phyloP scores from a whole-genome alignment of 176 grass and related monocot species.

The Eragrostis curvula region DNA sequence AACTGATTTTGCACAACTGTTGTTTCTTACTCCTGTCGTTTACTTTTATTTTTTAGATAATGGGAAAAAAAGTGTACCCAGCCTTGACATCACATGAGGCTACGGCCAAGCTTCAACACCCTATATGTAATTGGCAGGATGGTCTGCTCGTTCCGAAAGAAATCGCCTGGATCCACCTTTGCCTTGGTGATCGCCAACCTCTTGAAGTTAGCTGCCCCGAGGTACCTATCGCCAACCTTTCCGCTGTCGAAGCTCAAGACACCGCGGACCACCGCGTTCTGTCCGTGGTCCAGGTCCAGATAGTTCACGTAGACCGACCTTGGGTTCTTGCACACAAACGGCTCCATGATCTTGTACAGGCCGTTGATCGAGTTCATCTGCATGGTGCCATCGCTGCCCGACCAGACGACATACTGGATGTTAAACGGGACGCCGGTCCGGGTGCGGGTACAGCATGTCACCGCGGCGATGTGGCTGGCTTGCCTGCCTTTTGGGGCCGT shows the following conservation, averaged over 20 bases:
- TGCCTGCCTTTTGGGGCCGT: not conserved
- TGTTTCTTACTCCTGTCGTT: too few relatives aligned
- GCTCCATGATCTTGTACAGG: slow-evolving; percentile 38
- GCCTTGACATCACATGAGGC: too few relatives aligned
- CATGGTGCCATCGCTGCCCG: not conserved
- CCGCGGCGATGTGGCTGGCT: not conserved
- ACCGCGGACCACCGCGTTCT: slow-evolving; percentile 37
- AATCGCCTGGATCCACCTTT: slow-evolving; percentile 45
- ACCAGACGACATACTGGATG: slow-evolving; percentile 45
- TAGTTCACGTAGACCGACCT: slow-evolving; percentile 50
- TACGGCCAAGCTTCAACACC: too few relatives aligned
- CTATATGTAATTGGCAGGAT: slow-evolving; percentile 41
- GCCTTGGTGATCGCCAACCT: slow-evolving; percentile 47
- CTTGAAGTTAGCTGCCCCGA: slow-evolving; percentile 37
- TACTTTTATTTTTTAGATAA: too few relatives aligned
- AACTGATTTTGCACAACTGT: too few relatives aligned
- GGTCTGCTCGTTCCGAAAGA: slow-evolving; percentile 64
- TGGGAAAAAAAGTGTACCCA: not conserved
- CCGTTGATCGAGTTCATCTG: slow-evolving; percentile 13
- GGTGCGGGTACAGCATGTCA: slow-evolving; percentile 36
- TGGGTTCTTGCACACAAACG: slow-evolving; percentile 48
- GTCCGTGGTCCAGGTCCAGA: slow-evolving; percentile 49
- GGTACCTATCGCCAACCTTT: slow-evolving; percentile 51
- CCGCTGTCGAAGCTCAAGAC: slow-evolving; percentile 43
- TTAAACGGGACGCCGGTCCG: slow-evolving; percentile 36